Percentiles rank a stretch among this genome's conserved stretches.
phyloP scores from a whole-genome alignment of 1,139 yeast genomes.

The Saccharomycopsis hybrid region DNA sequence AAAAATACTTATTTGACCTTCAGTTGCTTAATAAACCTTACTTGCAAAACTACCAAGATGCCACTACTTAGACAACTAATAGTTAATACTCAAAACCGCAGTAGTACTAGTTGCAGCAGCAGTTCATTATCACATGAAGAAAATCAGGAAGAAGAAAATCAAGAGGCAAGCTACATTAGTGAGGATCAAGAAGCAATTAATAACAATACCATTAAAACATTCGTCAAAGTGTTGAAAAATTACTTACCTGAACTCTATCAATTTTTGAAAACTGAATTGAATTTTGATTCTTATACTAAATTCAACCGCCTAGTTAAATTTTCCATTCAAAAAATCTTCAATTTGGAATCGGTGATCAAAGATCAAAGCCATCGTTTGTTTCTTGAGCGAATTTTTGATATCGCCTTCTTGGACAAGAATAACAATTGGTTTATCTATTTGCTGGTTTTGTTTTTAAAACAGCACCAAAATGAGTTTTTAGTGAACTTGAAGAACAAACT shows the following conservation, averaged over 20 bases:
- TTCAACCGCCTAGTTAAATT: conserved; percentile 8
- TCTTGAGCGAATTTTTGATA: conserved; percentile 18
- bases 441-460: conserved; percentile 14
- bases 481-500: conserved; percentile 2
- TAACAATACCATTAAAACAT: conserved; percentile 10
- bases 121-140: conserved; percentile 1
- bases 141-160: not conserved
- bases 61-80: conserved; percentile 12
- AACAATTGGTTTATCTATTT: conserved; percentile 17
- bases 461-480: conserved; percentile 13
- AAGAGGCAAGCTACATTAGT: not conserved
- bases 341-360: not conserved
- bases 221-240: conserved; percentile 13
- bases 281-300: conserved; percentile 2
- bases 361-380: conserved; percentile 7
- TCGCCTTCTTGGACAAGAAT: conserved; percentile 18
- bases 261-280: conserved; percentile 4
- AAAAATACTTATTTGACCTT: conserved; percentile 16
- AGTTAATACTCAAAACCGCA: not conserved
- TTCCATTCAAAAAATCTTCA: conserved; percentile 10
- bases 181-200: conserved; percentile 8
- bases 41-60: conserved; percentile 10
- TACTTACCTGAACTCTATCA: conserved; percentile 11
- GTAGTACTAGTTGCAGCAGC: not conserved
- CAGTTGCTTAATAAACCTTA: conserved; percentile 14